phyloP scores from a whole-genome alignment of 495 filamentous ascomycete species.

The Talaromyces trachyspermus region DNA sequence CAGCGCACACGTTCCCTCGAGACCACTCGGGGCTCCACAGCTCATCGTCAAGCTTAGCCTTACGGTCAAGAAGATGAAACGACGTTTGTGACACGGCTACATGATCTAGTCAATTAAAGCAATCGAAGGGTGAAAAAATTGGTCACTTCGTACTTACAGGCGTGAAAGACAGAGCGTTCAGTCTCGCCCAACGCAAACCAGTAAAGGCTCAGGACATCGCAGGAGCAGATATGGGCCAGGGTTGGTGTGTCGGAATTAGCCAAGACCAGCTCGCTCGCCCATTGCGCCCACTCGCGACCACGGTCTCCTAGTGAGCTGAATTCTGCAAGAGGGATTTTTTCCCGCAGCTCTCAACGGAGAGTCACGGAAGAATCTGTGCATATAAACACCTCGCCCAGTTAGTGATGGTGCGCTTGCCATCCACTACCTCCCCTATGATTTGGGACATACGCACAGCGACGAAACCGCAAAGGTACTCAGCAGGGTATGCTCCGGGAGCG shows the following conservation, averaged over 20 bases:
- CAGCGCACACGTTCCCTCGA: slow-evolving; percentile 2
- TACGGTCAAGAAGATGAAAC: neutral
- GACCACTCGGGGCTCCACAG: neutral
- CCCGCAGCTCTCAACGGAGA: neutral
- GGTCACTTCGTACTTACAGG: neutral
- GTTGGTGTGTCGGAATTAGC: slow-evolving; percentile 51
- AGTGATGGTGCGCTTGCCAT: neutral
- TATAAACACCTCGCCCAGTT: neutral
- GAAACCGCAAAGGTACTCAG: slow-evolving; percentile 1
- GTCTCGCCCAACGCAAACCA: slow-evolving; percentile 4
- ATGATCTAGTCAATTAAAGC: neutral
- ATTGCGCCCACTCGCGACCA: slow-evolving; percentile 2
- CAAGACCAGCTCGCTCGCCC: neutral
- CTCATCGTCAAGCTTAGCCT: neutral
- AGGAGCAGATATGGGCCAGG: slow-evolving; percentile 58
- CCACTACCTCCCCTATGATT: neutral
- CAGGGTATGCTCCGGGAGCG: neutral
- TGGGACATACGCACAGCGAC: slow-evolving; percentile 2
- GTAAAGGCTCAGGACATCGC: slow-evolving; percentile 1
- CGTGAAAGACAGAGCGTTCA: neutral
- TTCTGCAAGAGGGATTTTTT: neutral
- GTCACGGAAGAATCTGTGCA: neutral
- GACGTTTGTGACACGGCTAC: slow-evolving; percentile 1
- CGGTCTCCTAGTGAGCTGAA: neutral
- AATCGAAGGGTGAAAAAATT: neutral